A percentile compares a stretch with the other conserved stretches of the same genome.
Conservation (phyloP, 108 stramenopile genomes). For the Cyclotella atomus region DNA sequence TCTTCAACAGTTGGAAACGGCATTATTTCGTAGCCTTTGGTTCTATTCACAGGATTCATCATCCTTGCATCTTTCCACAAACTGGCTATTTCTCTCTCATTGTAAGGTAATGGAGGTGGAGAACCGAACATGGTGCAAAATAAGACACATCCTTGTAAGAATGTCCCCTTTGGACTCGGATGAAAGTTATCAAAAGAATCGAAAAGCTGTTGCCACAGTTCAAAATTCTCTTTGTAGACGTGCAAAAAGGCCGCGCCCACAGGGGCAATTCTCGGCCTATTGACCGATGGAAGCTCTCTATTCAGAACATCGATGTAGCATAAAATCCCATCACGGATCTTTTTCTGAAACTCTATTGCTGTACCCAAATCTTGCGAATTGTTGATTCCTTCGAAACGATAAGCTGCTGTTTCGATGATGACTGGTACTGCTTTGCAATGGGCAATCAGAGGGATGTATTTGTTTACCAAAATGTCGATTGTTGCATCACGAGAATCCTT, state of each 20-base stretch:
- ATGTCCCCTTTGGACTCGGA: constrained; percentile 75
- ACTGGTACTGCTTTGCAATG: constrained; percentile 31
- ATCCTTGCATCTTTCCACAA: constrained; percentile 46
- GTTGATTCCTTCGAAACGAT: constrained; percentile 51
- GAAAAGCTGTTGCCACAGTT: constrained; percentile 64
- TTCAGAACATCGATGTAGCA: constrained; percentile 34
- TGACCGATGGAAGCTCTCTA: not conserved
- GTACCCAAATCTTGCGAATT: constrained; percentile 61
- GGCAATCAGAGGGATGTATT: constrained; percentile 60
- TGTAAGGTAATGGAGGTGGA: constrained; percentile 29
- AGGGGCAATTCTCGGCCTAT: constrained; percentile 55
- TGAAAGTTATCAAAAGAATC: constrained; percentile 69
- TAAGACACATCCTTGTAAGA: constrained; percentile 71
- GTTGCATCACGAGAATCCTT: constrained; percentile 37
- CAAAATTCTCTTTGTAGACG: constrained; percentile 34
- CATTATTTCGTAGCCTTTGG: constrained; percentile 31
- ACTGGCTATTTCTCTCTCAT: constrained; percentile 25
- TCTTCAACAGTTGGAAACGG: constrained; percentile 60
- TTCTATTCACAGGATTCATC: constrained; percentile 33
- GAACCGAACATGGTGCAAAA: constrained; percentile 55
- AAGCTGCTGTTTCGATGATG: constrained; percentile 70
- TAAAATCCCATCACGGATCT: constrained; percentile 49
- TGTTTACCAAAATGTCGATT: constrained; percentile 28
- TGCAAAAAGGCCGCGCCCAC: constrained; percentile 66
- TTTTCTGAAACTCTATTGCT: constrained; percentile 58